Conservation (phyloP, 352 stramenopile species). For the Phytophthora brassicae region DNA sequence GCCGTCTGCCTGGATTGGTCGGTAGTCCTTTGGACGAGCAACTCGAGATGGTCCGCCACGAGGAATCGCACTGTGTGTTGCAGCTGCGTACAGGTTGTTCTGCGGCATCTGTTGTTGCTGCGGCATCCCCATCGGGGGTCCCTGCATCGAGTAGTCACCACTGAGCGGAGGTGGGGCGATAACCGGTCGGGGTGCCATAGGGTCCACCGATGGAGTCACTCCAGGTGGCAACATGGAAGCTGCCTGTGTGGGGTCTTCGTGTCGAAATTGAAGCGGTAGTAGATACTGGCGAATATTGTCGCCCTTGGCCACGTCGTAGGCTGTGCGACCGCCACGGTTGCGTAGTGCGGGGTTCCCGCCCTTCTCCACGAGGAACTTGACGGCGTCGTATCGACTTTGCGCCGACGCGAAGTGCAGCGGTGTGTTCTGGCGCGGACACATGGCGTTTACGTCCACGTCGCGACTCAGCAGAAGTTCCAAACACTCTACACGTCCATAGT, state of each 20-base stretch:
- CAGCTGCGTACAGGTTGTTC: constrained; percentile 72
- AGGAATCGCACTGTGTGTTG: constrained; percentile 83
- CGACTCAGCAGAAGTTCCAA: constrained; percentile 71
- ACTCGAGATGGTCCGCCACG: constrained; percentile 47
- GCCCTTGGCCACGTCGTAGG: constrained; percentile 85
- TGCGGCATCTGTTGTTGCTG: constrained; percentile 42
- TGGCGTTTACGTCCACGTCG: constrained; percentile 70
- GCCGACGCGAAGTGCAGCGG: constrained; percentile 82
- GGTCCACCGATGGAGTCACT: constrained; percentile 76
- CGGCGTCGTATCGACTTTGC: constrained; percentile 71
- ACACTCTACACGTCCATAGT: constrained; percentile 75
- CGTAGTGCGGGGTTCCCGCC: constrained; percentile 78
- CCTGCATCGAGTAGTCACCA: constrained; percentile 49
- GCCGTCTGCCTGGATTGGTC: constrained; percentile 85
- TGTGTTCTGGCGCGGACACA: constrained; percentile 73
- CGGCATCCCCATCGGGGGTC: constrained; percentile 28
- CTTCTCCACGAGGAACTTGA: constrained; percentile 71
- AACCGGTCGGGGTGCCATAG: constrained; percentile 56
- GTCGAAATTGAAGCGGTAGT: constrained; percentile 85
- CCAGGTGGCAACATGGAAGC: constrained; percentile 65
- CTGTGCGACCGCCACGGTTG: constrained; percentile 76
- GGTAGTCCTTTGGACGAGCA: constrained; percentile 72
- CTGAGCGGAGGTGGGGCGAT: constrained; percentile 67
- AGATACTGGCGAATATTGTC: constrained; percentile 86
- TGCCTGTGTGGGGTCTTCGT: constrained; percentile 74